These are phyloP conservation scores for Monilinia polystroma DNA, from an alignment of 2,329 filamentous ascomycete species.

Conservation along the genomic window DNA sequence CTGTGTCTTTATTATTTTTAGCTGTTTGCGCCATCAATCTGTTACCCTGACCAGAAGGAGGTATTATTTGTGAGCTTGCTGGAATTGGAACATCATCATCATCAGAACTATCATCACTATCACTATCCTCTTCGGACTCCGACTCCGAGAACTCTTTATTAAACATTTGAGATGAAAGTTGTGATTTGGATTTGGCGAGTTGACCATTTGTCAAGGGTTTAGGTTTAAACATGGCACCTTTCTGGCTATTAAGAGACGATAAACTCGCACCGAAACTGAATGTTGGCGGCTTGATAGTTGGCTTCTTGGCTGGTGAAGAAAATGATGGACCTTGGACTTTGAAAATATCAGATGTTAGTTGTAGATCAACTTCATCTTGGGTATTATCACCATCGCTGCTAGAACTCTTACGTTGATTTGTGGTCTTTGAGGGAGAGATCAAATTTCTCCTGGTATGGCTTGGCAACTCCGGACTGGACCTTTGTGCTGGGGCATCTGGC, in stretches of 20 bases:
- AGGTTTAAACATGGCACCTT: conserved; percentile 23
- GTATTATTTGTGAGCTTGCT: conserved; percentile 7
- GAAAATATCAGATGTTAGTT: conserved; percentile 38
- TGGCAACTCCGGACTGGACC: conserved; percentile 22
- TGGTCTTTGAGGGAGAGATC: conserved; percentile 20
- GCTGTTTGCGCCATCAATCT: neutral
- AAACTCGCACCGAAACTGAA: conserved; percentile 34
- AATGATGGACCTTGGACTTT: conserved; percentile 27
- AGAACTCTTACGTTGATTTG: conserved; percentile 30
- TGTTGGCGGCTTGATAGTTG: conserved; percentile 30
- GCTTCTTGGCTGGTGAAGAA: conserved; percentile 20
- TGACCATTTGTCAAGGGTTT: conserved; percentile 20
- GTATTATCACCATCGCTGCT: conserved; percentile 30
- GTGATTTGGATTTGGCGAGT: conserved; percentile 15
- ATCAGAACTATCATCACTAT: conserved; percentile 26
- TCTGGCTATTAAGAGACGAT: conserved; percentile 25
- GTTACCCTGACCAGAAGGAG: conserved; percentile 4
- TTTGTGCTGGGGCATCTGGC: conserved; percentile 24
- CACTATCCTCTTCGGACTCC: conserved; percentile 27
- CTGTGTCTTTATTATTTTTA: conserved; percentile 5
- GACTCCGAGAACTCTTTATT: conserved; percentile 27
- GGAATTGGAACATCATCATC: conserved; percentile 1
- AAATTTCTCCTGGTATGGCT: conserved; percentile 16
- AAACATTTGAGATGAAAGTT: conserved; percentile 19
- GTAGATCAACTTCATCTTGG: conserved; percentile 36